A percentile compares a stretch with the other conserved stretches of the same genome.
These are phyloP conservation scores for Xylaria multiplex DNA, from an alignment of 2,329 filamentous ascomycete species.

Conservation along the genomic window DNA sequence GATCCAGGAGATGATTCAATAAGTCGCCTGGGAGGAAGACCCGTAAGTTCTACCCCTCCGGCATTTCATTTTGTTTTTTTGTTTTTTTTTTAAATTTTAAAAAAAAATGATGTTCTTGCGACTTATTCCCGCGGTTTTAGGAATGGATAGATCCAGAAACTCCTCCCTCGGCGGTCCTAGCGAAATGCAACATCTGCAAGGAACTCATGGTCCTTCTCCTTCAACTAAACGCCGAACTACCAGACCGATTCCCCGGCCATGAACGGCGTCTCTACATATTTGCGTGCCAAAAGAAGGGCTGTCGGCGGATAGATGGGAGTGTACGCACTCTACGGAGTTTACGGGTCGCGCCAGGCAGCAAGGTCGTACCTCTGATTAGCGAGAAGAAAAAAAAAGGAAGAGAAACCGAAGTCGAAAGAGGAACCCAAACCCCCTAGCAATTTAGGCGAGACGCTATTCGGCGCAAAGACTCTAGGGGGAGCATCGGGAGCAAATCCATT, in stretches of 20 bases:
- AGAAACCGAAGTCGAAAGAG: conserved; percentile 49
- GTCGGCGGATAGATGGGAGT: conserved; percentile 83
- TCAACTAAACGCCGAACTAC: conserved; percentile 90
- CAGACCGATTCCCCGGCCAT: conserved; percentile 85
- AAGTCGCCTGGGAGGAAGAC: conserved; percentile 86
- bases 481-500: conserved; percentile 67
- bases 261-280: conserved; percentile 90
- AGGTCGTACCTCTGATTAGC: conserved; percentile 44
- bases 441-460: conserved; percentile 76
- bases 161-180: conserved; percentile 78
- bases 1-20: conserved; percentile 83
- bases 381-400: conserved; percentile 50
- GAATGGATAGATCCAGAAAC: conserved; percentile 82
- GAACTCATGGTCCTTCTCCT: conserved; percentile 84
- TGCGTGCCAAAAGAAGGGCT: conserved; percentile 79
- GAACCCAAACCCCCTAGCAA: conserved; percentile 54
- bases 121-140: conserved; percentile 56
- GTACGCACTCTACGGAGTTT: conserved; percentile 79
- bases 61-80: not conserved
- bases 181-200: conserved; percentile 88
- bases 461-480: conserved; percentile 62
- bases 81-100: no score
- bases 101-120: not conserved
- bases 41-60: conserved; percentile 67
- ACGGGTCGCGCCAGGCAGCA: conserved; percentile 55